phyloP scores from a whole-genome alignment of 2,329 filamentous ascomycete genomes.

The Penicillium sp. region DNA sequence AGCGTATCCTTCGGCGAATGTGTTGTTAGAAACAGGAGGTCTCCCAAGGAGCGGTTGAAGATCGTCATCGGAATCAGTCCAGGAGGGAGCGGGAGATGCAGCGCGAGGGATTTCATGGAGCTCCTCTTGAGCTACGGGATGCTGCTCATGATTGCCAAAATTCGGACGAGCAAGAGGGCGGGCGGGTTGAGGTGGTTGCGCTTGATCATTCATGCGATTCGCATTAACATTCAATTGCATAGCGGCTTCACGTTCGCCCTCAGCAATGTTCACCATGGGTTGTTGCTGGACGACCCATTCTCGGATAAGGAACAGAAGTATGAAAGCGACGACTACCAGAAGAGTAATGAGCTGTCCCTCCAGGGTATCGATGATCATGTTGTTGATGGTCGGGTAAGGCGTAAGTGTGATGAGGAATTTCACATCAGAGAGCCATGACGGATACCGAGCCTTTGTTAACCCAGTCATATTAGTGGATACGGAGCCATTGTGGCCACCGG shows the following conservation, averaged over 20 bases:
- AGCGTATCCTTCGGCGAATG: neutral
- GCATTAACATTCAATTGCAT: conserved; percentile 46
- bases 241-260: conserved; percentile 51
- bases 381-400: conserved; percentile 70
- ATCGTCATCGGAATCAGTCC: conserved; percentile 20
- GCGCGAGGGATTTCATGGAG: conserved; percentile 7
- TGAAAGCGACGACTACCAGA: conserved; percentile 88
- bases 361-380: conserved; percentile 75
- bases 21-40: neutral
- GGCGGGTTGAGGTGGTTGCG: conserved; percentile 7
- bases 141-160: neutral
- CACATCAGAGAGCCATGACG: conserved; percentile 60
- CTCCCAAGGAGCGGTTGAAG: conserved; percentile 7
- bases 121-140: neutral
- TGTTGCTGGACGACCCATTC: conserved; percentile 99
- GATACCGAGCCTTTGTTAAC: conserved; percentile 37
- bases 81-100: conserved; percentile 16
- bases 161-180: neutral
- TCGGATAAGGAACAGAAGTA: conserved; percentile 91
- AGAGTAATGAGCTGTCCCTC: conserved; percentile 95
- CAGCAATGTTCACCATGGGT: conserved; percentile 82
- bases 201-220: conserved; percentile 29
- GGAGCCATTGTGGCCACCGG: conserved; percentile 26
- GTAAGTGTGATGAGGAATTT: conserved; percentile 60
- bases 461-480: conserved; percentile 28